Base-by-base conservation (phyloP, 495 filamentous ascomycete species). In the Neurospora sp. region DNA sequence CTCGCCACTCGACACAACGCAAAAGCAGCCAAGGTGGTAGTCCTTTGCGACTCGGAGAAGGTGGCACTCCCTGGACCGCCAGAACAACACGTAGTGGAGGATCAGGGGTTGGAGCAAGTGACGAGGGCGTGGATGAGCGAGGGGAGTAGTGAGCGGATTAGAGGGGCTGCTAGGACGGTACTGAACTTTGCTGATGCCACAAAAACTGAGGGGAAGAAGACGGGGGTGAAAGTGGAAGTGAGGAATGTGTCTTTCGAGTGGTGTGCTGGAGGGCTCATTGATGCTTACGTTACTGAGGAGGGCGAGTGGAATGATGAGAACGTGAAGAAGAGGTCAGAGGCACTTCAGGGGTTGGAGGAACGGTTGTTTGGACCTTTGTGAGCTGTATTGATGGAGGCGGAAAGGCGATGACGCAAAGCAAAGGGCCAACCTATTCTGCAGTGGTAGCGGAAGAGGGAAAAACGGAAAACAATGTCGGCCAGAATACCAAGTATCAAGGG, bases 171-270 rank as follows among this genome's bases (percentile, higher is more conserved):
- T 1, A 65, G 17, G 6, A 75, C 59, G 37, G 27, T 65, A 40
- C 8, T 70, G 12, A 8, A 35, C 53, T 53, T 48, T 27, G 44
- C 27, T 8, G 70, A 69, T 39, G 48, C 45, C 45, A 53, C 45
- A 53, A 22, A 4, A 22, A 22, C 3, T 6, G 45, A 53, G 45
- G 39, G 48, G 10, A 68, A 41, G 20, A 53, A 65, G n/a, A 44
- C 16, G n/a, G 73, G 69, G 40, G 65, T 76, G 14, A 71, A 75
- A 5, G 82, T 87, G 0, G 45, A 78, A 14, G 82, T 90, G 12
- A 85, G 82, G 68, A 92, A 92, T 73, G 74, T 85, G 16, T 90
- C 89, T 71, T 92, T 92, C 71, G 90, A 93, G 79, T 91, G 89
- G 90, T 82, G 90, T 8, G 84, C 87, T 2, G 76, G 83, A 5